A percentile compares a stretch with the other conserved stretches of the same genome.
These are phyloP conservation scores for Claviceps africana DNA, from an alignment of 2,329 filamentous ascomycete genomes.

Conservation along the genomic window DNA sequence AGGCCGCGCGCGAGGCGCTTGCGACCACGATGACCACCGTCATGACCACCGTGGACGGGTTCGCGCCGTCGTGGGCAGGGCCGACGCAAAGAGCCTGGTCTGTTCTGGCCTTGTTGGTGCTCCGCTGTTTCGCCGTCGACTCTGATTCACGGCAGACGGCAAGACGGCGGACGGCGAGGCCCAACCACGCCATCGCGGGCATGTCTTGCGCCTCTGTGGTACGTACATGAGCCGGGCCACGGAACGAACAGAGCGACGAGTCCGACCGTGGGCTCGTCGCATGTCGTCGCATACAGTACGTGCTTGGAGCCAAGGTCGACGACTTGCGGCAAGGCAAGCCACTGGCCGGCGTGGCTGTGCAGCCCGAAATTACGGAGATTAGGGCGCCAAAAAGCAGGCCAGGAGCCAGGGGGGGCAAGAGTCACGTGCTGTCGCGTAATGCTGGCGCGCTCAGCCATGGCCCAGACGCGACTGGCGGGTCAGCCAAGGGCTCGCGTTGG, in stretches of 20 bases:
- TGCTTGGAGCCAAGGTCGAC: neutral
- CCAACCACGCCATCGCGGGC: no score
- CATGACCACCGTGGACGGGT: neutral
- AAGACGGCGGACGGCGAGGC: no score
- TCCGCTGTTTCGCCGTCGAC: no score
- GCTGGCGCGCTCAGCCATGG: neutral
- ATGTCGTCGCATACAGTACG: neutral
- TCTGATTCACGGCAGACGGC: no score
- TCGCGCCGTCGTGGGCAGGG: neutral
- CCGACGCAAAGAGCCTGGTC: neutral
- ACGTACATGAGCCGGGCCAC: neutral
- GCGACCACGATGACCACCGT: neutral
- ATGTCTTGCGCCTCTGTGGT: neutral
- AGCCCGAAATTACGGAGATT: neutral
- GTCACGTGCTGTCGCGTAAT: constrained; percentile 4
- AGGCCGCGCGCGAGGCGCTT: neutral
- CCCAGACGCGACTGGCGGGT: no score
- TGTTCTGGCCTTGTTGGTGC: no score
- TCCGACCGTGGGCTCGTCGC: neutral
- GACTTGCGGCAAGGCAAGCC: neutral
- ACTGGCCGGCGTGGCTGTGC: neutral
- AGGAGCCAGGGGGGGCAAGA: neutral
- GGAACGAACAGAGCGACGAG: neutral
- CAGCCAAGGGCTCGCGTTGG: no score
- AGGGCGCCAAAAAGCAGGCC: neutral